phyloP scores from a whole-genome alignment of 116 monocot genomes.

The Papilionanthe hybrid region DNA sequence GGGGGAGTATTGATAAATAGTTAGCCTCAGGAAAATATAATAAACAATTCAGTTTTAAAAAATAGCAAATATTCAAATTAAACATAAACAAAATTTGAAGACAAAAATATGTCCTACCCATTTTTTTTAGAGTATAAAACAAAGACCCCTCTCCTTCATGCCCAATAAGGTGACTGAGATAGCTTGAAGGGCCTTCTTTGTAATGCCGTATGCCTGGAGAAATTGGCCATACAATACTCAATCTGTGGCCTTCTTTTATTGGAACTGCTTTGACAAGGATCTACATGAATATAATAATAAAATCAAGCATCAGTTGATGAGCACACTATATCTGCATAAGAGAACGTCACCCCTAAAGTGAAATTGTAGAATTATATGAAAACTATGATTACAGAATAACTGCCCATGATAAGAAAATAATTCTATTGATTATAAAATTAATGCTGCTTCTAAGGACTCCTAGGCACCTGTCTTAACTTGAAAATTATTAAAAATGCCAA shows the following conservation, averaged over 20 bases:
- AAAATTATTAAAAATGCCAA: background rate
- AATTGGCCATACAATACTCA: slow-evolving; percentile 73
- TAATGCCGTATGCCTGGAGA: slow-evolving; percentile 70
- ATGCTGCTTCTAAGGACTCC: background rate
- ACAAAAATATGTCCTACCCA: slow-evolving; percentile 42
- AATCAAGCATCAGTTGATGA: background rate
- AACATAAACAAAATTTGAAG: background rate
- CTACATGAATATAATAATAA: slow-evolving; percentile 29
- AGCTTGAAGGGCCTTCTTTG: slow-evolving; percentile 73
- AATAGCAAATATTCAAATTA: background rate
- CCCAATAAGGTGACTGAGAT: slow-evolving; percentile 81
- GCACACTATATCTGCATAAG: background rate
- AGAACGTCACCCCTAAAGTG: background rate
- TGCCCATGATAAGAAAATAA: background rate
- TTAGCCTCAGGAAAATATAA: background rate
- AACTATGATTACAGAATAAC: background rate
- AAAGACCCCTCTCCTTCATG: slow-evolving; percentile 98
- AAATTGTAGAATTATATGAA: background rate
- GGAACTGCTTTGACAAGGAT: slow-evolving; percentile 85
- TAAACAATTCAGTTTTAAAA: background rate
- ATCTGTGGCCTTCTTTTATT: slow-evolving; percentile 76
- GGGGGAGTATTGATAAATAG: too few relatives aligned
- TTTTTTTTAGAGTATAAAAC: slow-evolving; percentile 67
- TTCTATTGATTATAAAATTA: background rate
- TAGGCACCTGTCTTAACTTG: background rate